phyloP scores from a whole-genome alignment of 148 eudicot genomes.

The Camellia sinensis region DNA sequence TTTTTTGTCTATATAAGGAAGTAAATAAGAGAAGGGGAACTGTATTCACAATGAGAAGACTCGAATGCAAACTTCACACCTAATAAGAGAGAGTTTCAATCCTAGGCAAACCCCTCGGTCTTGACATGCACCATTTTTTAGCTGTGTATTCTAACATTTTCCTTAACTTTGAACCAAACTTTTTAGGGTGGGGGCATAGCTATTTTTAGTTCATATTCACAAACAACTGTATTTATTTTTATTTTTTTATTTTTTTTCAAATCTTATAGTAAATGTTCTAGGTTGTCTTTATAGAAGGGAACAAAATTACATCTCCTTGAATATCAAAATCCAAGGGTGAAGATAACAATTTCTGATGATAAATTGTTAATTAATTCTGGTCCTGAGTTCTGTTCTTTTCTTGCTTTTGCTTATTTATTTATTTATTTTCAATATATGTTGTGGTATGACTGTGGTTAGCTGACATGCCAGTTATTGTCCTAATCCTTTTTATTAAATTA shows the following conservation, averaged over 20 bases:
- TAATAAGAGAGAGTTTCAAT: no score
- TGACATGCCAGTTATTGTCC: constrained; percentile 42
- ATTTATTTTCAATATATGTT: neutral
- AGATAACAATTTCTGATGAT: neutral
- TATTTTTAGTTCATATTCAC: neutral
- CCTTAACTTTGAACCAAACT: neutral
- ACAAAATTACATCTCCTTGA: neutral
- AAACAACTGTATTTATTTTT: neutral
- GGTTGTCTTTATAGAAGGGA: neutral
- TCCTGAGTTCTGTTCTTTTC: constrained; percentile 2
- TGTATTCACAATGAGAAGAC: no score
- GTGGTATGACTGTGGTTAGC: constrained; percentile 28
- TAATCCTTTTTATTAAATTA: constrained; percentile 9
- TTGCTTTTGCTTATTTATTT: neutral
- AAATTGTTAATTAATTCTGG: neutral
- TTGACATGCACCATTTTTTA: no score
- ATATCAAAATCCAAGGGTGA: neutral
- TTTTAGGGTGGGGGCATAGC: neutral
- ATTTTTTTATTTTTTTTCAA: neutral
- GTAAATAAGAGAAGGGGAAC: no score
- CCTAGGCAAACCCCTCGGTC: no score
- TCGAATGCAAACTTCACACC: no score
- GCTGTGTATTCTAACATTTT: no score
- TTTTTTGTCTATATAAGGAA: no score
- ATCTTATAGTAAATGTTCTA: neutral